Evolutionary conservation across 805 yeast species (phyloP), one percentile per base, ranked within the genome.

Genomic region (Ogataea populi-albae): DNA sequence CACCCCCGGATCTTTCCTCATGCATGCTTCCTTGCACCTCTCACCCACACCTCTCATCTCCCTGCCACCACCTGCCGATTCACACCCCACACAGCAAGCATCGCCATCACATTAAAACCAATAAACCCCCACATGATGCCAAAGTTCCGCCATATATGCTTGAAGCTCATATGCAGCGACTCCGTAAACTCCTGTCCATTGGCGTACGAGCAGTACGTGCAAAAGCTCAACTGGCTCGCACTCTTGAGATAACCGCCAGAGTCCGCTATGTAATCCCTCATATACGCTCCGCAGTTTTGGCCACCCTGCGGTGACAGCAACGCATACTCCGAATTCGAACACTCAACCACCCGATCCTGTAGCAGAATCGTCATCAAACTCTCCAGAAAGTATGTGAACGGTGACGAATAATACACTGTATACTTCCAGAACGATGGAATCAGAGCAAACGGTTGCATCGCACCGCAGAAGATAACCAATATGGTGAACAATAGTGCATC

Each of bases 371-470:
- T 55, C 34, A 67, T 64, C 45, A 71, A 52, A 19, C 65, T 55
- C 44, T 70, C 69, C 15, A 71, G 64, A 38, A 69, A 70, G 48
- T 71, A 71, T 4, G 75, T 71, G 41, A 65, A 66, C 26, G 77
- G 77, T 5, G 73, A 66, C 15, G 57, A 56, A 35, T 64, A 64
- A 55, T 62, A 68, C 17, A 34, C n/a, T n/a, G n/a, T 62, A 45
- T 66, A 66, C 27, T 65, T 66, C 77, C 76, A 71, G 57, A 71
- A 70, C 3, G 65, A 62, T 15, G 77, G 77, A 64, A 66, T 64
- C 43, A 59, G 58, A 19, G 53, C 44, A 25, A 45, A 55, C 21
- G 74, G 74, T 47, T 69, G 73, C 49, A 72, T 57, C 36, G 68
- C 61, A 47, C 68, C 64, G 52, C 68, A 57, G 50, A 66, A 66